Percentiles rank a stretch among this genome's conserved stretches.
These are phyloP conservation scores for Metschnikowia santaceciliae DNA, from an alignment of 805 yeast species.

Conservation along the genomic window DNA sequence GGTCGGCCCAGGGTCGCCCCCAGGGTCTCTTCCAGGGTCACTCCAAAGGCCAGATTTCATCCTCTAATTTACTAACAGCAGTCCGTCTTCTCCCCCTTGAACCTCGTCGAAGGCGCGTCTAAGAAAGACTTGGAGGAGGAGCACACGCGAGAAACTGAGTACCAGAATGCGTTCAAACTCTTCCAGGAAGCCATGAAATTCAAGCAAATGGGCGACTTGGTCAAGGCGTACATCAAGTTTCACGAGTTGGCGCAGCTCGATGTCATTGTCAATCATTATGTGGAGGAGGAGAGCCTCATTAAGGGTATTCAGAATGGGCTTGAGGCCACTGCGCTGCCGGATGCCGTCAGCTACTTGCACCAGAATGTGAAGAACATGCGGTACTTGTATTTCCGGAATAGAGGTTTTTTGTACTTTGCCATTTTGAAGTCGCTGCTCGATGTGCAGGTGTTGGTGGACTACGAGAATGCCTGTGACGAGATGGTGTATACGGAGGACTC, in stretches of 20 bases:
- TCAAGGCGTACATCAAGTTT: conserved; percentile 53
- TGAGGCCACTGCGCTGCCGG: conserved; percentile 27
- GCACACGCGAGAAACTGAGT: conserved; percentile 86
- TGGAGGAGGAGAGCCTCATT: conserved; percentile 35
- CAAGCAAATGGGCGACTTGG: conserved; percentile 50
- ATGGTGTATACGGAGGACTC: conserved; percentile 4
- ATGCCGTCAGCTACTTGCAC: conserved; percentile 45
- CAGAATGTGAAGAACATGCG: conserved; percentile 73
- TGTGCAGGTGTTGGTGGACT: neutral
- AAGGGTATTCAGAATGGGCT: conserved; percentile 39
- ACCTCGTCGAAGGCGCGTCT: conserved; percentile 63
- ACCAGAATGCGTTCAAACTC: conserved; percentile 76
- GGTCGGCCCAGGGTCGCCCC: too few relatives aligned
- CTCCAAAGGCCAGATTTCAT: too few relatives aligned
- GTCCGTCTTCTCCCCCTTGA: conserved; percentile 79
- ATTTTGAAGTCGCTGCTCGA: conserved; percentile 22
- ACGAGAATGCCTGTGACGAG: conserved; percentile 8
- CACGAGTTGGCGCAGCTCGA: conserved; percentile 63
- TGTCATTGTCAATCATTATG: conserved; percentile 49
- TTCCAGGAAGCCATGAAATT: conserved; percentile 66
- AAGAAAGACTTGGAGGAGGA: conserved; percentile 67
- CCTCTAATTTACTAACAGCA: conserved; percentile 5
- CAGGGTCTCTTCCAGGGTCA: too few relatives aligned
- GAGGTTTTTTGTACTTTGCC: conserved; percentile 67
- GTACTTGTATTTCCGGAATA: conserved; percentile 73